A percentile compares a stretch with the other conserved stretches of the same genome.
Evolutionary conservation across 805 yeast genomes (phyloP).

Genomic region (Lachancea waltii): DNA sequence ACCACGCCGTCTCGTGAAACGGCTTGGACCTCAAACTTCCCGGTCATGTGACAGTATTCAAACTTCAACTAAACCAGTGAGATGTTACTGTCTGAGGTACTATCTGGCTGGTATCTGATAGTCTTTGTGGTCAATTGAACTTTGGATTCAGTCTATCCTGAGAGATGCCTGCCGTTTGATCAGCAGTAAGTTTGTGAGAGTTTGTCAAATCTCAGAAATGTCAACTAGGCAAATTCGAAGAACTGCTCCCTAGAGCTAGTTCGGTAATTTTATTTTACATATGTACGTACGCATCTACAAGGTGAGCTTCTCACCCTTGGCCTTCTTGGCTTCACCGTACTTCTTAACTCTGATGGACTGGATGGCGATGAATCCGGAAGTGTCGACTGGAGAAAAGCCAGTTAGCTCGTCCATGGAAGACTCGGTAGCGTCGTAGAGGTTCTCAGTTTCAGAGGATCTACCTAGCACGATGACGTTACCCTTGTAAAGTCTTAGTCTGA

Average conservation of each 20-base stretch:
- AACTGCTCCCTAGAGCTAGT: too few relatives aligned
- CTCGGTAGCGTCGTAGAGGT: conserved; percentile 94
- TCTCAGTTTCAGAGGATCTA: conserved; percentile 92
- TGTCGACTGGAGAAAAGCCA: conserved; percentile 95
- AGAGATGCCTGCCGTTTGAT: too few relatives aligned
- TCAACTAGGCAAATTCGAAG: too few relatives aligned
- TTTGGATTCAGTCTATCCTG: too few relatives aligned
- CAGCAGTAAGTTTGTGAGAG: too few relatives aligned
- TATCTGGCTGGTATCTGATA: too few relatives aligned
- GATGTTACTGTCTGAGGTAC: not conserved
- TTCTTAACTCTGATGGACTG: conserved; percentile 98
- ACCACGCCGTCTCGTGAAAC: conserved; percentile 1
- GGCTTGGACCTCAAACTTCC: too few relatives aligned
- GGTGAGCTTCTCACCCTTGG: conserved; percentile 49
- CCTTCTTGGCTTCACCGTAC: conserved; percentile 92
- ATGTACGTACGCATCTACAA: too few relatives aligned
- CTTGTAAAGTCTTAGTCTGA: conserved; percentile 89
- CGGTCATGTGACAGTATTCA: not conserved
- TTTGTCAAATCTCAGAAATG: too few relatives aligned
- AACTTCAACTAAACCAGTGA: not conserved
- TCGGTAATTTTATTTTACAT: too few relatives aligned
- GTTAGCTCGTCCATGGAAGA: conserved; percentile 99
- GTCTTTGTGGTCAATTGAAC: too few relatives aligned
- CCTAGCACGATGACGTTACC: conserved; percentile 82
- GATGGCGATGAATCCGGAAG: conserved; percentile 95